Base-by-base conservation (phyloP, 192 early-diverging fungal genomes). In the Diversispora eburnea region DNA sequence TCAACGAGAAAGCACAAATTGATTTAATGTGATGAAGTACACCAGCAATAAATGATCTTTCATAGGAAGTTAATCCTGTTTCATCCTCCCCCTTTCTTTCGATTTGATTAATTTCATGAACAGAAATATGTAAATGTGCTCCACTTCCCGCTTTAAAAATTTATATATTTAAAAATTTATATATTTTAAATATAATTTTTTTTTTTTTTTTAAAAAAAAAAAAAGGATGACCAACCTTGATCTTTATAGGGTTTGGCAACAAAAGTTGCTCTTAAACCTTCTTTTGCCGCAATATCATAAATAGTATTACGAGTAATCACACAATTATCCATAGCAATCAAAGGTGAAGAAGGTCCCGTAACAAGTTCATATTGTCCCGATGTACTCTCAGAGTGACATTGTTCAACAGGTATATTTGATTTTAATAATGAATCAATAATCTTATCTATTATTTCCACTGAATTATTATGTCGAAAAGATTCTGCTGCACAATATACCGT, bases 21-120 rank as follows among this genome's bases (percentile, higher is more conserved):
- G 64, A 17, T 47, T 66, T 66, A 7, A 66, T 48, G 20, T 66
- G 64, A 6, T 20, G 19, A 20, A 66, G 5, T 22, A 66, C 20
- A 66, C 64, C 64, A 48, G 64, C 64, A 66, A 66, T 49, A 22
- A 66, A 66, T n/a, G 20, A 66, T 22, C 61, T 63, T 63, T 54
- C 51, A 54, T 54, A 54, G 12, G 51, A 41, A 43, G 61, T n/a
- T 63, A 63, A 43, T 63, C 41, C n/a, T 43, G 61, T 42, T 6
- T 63, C 39, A 45, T 63, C 10, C 13, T 63, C 61, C 7, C n/a
- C 0, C n/a, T 42, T 63, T 17, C 43, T 45, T 41, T 63, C 13
- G 8, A 7, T 42, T 17, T 45, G 4, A 8, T 63, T 17, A 43
- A 63, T 45, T 45, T 63, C 61, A 17, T 63, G 12, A 42, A 63